phyloP scores from a whole-genome alignment of 352 stramenopile genomes.

The Elongisporangium undulatum region DNA sequence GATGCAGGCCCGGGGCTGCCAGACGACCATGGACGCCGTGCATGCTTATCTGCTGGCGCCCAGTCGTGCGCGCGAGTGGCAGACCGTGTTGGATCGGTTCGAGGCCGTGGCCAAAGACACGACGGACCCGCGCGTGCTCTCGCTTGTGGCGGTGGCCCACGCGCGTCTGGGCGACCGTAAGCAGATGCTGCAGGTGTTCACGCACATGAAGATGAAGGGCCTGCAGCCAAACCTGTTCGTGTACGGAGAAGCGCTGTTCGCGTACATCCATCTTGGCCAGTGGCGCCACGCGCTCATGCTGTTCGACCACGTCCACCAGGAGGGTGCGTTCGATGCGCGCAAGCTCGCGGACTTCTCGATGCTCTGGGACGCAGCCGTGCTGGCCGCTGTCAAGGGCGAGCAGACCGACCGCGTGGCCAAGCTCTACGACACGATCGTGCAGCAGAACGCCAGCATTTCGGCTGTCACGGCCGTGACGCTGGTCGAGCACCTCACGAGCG shows the following conservation, averaged over 20 bases:
- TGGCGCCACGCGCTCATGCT: conserved; percentile 70
- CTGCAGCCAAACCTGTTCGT: conserved; percentile 64
- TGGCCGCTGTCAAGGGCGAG: conserved; percentile 44
- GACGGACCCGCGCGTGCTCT: conserved; percentile 53
- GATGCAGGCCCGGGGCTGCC: conserved; percentile 11
- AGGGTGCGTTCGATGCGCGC: conserved; percentile 33
- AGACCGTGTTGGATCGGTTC: conserved; percentile 13
- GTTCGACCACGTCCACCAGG: conserved; percentile 65
- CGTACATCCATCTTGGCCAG: conserved; percentile 57
- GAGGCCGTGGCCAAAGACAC: conserved; percentile 11
- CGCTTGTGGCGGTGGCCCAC: conserved; percentile 57
- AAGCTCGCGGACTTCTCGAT: conserved; percentile 36
- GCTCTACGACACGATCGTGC: conserved; percentile 43
- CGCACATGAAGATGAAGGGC: conserved; percentile 65
- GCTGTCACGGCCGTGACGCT: conserved; percentile 44
- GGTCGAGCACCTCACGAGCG: conserved; percentile 29
- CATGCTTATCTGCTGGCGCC: conserved; percentile 24
- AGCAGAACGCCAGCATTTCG: conserved; percentile 31
- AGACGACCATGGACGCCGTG: conserved; percentile 17
- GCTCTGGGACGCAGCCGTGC: conserved; percentile 60
- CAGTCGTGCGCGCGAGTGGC: conserved; percentile 15
- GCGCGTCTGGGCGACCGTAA: conserved; percentile 32
- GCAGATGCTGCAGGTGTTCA: conserved; percentile 64
- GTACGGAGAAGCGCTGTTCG: conserved; percentile 64
- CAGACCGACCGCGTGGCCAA: conserved; percentile 33